phyloP scores from a whole-genome alignment of 2,329 filamentous ascomycete genomes.

The Fusarium tricinctum region DNA sequence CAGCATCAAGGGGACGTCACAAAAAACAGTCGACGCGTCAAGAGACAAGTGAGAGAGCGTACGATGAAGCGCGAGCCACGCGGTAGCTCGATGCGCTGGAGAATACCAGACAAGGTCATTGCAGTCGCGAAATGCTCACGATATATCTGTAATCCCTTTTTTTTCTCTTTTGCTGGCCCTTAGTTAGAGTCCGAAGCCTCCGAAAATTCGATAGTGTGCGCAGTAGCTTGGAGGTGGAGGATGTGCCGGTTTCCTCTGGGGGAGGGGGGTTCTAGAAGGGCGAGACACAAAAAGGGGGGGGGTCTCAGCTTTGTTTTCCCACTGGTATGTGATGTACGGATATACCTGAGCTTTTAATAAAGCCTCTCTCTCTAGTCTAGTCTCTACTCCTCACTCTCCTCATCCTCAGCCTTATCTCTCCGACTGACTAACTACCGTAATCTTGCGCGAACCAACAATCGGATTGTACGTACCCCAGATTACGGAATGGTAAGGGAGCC shows the following conservation, averaged over 20 bases:
- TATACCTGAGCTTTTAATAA: background rate
- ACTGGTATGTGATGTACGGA: conserved; percentile 5
- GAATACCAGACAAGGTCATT: conserved; percentile 47
- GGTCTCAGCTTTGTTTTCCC: background rate
- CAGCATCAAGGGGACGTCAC: conserved; percentile 3
- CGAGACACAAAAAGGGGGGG: background rate
- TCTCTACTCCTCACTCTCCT: too few species aligned
- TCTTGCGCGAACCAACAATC: background rate
- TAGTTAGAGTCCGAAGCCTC: conserved; percentile 7
- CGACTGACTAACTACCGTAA: background rate
- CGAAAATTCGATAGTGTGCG: conserved; percentile 13
- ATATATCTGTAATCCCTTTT: background rate
- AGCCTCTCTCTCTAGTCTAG: too few species aligned
- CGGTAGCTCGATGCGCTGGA: conserved; percentile 49
- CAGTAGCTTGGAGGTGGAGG: conserved; percentile 13
- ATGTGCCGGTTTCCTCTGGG: too few species aligned
- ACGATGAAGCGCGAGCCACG: conserved; percentile 55
- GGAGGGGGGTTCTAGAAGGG: background rate
- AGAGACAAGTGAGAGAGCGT: conserved; percentile 8
- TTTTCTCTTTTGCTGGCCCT: background rate
- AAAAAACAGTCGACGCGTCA: background rate
- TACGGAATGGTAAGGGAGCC: too few species aligned
- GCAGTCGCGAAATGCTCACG: conserved; percentile 24
- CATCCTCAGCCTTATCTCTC: conserved; percentile 7
- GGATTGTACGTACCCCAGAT: background rate